Base-by-base conservation (phyloP, 352 stramenopile species). In the Globisporangium ultimum region DNA sequence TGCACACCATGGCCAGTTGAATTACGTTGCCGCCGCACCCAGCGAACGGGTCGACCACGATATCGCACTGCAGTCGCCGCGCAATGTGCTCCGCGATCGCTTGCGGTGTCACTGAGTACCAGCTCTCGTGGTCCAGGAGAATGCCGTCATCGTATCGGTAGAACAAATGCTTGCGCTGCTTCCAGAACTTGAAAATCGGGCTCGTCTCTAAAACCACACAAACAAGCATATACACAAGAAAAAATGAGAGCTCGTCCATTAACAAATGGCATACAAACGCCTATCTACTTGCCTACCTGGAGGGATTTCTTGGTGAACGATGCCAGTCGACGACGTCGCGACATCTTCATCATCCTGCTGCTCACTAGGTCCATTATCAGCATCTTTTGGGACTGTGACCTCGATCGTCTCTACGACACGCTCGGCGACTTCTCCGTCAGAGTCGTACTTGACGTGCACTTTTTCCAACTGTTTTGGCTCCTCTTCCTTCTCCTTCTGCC, bases 1-100 rank as follows among this genome's bases (percentile, higher is more conserved):
- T 81, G 58, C 89, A 97, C 10, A 84, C 91, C 58, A 76, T 75
- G 14, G 93, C 93, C 46, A 98, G 80, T 61, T 98, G 91, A 62
- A 98, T 97, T 15, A 91, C 84, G 65, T 98, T 98, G 28, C 93
- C 93, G 12, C 93, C 93, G 53, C 91, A 97, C 4, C 93, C 93
- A 17, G 90, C 85, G 61, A 98, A 98, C 15, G 88, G 81, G 53
- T 98, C 93, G 8, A 98, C 76, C 1, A 97, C 74, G 22, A 97
- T 67, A 58, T 95, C 85, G 54, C 84, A 95, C 17, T 69, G 60
- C 17, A 88, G 77, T 12, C 92, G 87, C 63, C 72, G 63, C 1
- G 92, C 92, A 54, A 97, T 91, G 55, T 97, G 72, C 53, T 88
- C 69, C 15, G 92, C 89, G 49, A 98, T 95, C 9, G 71, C 70